phyloP scores from a whole-genome alignment of 768 basidiomycete species.

The Lepiota subincarnata region DNA sequence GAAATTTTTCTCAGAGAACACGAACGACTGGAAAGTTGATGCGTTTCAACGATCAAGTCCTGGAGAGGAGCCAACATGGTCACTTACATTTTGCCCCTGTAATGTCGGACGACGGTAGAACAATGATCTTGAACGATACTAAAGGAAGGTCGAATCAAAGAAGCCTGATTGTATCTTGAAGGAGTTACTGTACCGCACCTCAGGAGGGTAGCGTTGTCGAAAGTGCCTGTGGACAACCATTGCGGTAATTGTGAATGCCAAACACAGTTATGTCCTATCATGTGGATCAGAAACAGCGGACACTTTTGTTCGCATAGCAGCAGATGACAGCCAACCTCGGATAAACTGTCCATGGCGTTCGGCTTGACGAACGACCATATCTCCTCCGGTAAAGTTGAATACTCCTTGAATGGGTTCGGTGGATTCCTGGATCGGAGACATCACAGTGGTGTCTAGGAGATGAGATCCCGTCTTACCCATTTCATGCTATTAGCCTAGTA shows the following conservation, averaged over 20 bases:
- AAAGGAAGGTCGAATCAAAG: neutral
- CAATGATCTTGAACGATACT: slow-evolving; percentile 44
- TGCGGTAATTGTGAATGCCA: slow-evolving; percentile 51
- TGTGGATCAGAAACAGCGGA: neutral
- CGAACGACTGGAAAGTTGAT: slow-evolving; percentile 14
- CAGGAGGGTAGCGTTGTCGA: slow-evolving; percentile 34
- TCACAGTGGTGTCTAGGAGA: neutral
- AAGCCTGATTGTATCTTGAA: too few species aligned
- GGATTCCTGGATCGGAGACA: slow-evolving; percentile 34
- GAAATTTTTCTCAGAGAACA: neutral
- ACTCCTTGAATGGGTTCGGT: slow-evolving; percentile 45
- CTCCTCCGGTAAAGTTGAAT: slow-evolving; percentile 44
- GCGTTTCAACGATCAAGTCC: neutral
- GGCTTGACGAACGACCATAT: slow-evolving; percentile 41
- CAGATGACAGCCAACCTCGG: slow-evolving; percentile 27
- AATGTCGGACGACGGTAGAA: slow-evolving; percentile 44
- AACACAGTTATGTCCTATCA: slow-evolving; percentile 39
- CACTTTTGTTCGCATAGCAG: too few species aligned
- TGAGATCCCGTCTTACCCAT: slow-evolving; percentile 35
- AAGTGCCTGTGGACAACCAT: slow-evolving; percentile 44
- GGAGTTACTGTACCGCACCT: slow-evolving; percentile 10
- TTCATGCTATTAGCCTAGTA: slow-evolving; percentile 46
- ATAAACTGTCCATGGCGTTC: slow-evolving; percentile 43
- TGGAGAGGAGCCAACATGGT: neutral
- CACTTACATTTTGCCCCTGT: slow-evolving; percentile 46